Evolutionary conservation across 177 flowering plant genomes (phyloP), one percentile per base, ranked within the genome.

Genomic region (Vitis hybrid): DNA sequence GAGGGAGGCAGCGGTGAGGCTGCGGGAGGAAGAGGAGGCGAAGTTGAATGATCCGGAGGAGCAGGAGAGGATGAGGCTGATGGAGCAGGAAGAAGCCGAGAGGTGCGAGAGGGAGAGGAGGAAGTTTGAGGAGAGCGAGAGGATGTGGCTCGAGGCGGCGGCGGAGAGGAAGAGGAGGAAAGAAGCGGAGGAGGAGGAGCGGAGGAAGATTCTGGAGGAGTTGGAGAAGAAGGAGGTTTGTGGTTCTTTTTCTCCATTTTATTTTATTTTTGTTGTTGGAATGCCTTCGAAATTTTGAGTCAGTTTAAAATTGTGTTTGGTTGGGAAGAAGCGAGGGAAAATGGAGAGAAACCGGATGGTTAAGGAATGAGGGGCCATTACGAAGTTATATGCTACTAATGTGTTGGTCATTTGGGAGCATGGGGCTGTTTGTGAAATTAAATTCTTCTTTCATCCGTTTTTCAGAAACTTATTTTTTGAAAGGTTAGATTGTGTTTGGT

Each of bases 81-180:
- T 79, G 81, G 92, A 88, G 78, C 80, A 78, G 67, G 89, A 88
- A 66, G 96, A 89, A 75, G 80, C 69, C 19, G 81, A 78, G 81
- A 71, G 79, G 56, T 31, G 72, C 53, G 90, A 84, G 72, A 80
- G 73, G 38, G 89, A 82, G 77, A 71, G 82, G 81, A 80, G 68
- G 63, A 85, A 78, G 68, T 89, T 84, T 50, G 92, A 89, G 71
- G 94, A 86, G 75, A 79, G 93, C 11, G 96, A 91, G 77, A 85
- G 78, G 79, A 60, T 80, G 11, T 91, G 89, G 92, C 53, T 85
- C 5, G 88, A 85, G 59, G 83, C 69, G 18, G 80, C 86, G 77
- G 89, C 82, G 55, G 58, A 28, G 77, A 81, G 76, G 76, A 75
- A 64, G 76, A 74, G 72, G 69, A 38, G 67, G 62, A 77, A 78